These are phyloP conservation scores for Pythium volutum DNA, from an alignment of 352 stramenopile species.

Conservation along the genomic window DNA sequence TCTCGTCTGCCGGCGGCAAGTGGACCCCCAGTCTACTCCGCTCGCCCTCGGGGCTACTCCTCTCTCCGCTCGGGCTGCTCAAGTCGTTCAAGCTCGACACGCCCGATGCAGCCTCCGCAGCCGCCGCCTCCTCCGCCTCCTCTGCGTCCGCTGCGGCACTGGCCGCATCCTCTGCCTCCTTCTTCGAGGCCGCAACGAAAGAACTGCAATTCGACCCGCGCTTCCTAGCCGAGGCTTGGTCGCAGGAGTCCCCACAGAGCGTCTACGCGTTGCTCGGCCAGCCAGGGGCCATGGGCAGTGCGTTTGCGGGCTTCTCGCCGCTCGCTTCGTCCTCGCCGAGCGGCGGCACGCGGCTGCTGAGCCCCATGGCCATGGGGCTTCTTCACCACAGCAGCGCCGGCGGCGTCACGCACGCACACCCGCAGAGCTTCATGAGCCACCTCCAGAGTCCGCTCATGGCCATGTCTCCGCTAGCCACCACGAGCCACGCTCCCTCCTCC, in stretches of 20 bases:
- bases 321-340: constrained; percentile 15
- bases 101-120: not conserved
- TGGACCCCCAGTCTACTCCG: constrained; percentile 20
- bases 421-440: constrained; percentile 28
- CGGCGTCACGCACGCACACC: constrained; percentile 33
- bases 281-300: constrained; percentile 14
- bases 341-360: constrained; percentile 25
- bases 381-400: constrained; percentile 25
- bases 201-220: constrained; percentile 48
- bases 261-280: constrained; percentile 49
- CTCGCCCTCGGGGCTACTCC: constrained; percentile 21
- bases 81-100: constrained; percentile 16
- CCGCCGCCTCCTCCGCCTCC: not conserved
- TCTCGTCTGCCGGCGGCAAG: constrained; percentile 12
- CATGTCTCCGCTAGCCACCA: constrained; percentile 28
- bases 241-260: constrained; percentile 42
- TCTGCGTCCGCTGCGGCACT: not conserved
- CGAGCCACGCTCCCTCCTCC: constrained; percentile 1
- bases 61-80: constrained; percentile 16
- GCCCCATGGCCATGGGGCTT: constrained; percentile 33
- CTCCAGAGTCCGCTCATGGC: constrained; percentile 19
- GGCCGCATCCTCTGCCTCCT: not conserved
- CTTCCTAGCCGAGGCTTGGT: constrained; percentile 41
- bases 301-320: constrained; percentile 30
- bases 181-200: constrained; percentile 21